A percentile compares a stretch with the other conserved stretches of the same genome.
These are phyloP conservation scores for Diplosphaera chodatii DNA, from an alignment of 139 green algal species.

Conservation along the genomic window DNA sequence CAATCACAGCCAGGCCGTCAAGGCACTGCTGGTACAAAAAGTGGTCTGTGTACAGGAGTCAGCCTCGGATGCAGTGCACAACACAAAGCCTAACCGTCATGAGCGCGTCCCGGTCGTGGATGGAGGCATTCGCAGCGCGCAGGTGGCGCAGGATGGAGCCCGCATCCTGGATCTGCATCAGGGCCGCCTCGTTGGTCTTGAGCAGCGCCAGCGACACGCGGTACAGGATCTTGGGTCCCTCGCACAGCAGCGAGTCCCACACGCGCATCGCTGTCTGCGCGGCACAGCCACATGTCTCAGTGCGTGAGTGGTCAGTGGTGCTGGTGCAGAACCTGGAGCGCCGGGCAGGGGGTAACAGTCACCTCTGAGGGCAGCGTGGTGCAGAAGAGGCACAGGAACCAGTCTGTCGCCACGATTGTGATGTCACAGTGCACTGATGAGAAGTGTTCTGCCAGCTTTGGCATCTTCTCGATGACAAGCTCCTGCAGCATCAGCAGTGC, in stretches of 20 bases:
- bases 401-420: slow-evolving; percentile 77
- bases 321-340: no score
- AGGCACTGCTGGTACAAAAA: no score
- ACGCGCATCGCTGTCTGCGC: slow-evolving; percentile 41
- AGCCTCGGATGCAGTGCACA: no score
- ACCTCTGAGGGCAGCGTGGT: slow-evolving; percentile 60
- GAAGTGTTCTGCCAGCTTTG: slow-evolving; percentile 50
- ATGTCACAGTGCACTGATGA: slow-evolving; percentile 53
- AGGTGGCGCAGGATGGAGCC: slow-evolving; percentile 59
- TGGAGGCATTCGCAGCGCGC: slow-evolving; percentile 27
- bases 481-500: no score
- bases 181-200: slow-evolving; percentile 46
- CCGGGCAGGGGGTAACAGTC: no score
- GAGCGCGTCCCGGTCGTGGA: slow-evolving; percentile 62
- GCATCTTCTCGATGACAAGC: slow-evolving; percentile 54
- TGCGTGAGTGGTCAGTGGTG: no score
- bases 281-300: no score
- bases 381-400: slow-evolving; percentile 76
- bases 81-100: slow-evolving; percentile 41
- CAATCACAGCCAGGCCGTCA: no score
- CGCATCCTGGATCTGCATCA: slow-evolving; percentile 53
- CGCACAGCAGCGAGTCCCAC: slow-evolving; percentile 63
- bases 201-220: slow-evolving; percentile 72
- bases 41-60: no score
- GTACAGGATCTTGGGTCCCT: slow-evolving; percentile 79